phyloP scores from a whole-genome alignment of 1,139 yeast species.

The Arxiozyma heterogenica region DNA sequence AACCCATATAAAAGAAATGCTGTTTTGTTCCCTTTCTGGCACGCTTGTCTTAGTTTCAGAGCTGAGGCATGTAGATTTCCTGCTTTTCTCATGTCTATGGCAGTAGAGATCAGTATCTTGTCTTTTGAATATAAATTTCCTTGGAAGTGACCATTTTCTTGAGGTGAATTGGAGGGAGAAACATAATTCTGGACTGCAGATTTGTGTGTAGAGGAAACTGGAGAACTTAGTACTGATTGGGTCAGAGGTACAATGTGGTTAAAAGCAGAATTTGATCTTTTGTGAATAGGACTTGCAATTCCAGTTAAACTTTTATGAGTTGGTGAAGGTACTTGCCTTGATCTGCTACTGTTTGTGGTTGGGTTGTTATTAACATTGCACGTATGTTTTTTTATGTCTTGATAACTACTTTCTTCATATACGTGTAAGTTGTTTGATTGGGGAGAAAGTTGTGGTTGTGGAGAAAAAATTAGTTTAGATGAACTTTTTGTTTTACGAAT shows the following conservation, averaged over 20 bases:
- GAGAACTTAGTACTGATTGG: neutral
- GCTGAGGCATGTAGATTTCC: slow-evolving; percentile 65
- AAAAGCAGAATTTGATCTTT: slow-evolving; percentile 10
- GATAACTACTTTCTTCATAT: neutral
- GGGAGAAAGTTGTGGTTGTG: slow-evolving; percentile 9
- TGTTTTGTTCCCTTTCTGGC: slow-evolving; percentile 42
- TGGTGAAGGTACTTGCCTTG: neutral
- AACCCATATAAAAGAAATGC: slow-evolving; percentile 69
- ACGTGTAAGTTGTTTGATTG: neutral
- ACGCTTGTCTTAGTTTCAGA: slow-evolving; percentile 45
- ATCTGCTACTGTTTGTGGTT: neutral
- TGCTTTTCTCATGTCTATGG: slow-evolving; percentile 44
- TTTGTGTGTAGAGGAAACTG: neutral
- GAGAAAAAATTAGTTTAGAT: slow-evolving; percentile 10
- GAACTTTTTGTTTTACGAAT: slow-evolving; percentile 4
- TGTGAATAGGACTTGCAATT: slow-evolving; percentile 5
- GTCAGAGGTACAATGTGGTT: neutral
- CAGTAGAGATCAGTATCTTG: slow-evolving; percentile 29
- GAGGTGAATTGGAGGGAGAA: neutral
- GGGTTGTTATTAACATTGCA: neutral
- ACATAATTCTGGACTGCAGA: neutral
- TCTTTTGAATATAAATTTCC: neutral
- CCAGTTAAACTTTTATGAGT: neutral
- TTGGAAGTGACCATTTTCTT: neutral
- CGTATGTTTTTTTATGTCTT: too few species aligned